These are phyloP conservation scores for Globisporangium canariense DNA, from an alignment of 352 stramenopile genomes.

Conservation along the genomic window DNA sequence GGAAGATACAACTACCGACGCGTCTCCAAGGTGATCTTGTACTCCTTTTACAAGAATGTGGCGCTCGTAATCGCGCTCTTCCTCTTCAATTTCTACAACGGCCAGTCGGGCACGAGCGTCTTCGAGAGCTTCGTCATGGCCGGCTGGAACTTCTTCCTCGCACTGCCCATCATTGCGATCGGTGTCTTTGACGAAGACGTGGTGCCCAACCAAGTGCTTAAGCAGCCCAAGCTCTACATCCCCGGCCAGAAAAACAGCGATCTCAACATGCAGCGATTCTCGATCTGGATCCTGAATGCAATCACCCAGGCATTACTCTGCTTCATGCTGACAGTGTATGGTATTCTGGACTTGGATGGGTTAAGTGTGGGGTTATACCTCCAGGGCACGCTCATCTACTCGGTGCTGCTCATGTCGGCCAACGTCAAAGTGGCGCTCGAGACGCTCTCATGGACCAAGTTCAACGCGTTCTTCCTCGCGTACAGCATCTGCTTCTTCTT, in stretches of 20 bases:
- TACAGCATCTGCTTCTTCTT: slow-evolving; percentile 64
- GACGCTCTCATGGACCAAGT: slow-evolving; percentile 77
- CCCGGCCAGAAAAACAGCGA: slow-evolving; percentile 60
- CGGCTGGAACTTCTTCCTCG: slow-evolving; percentile 78
- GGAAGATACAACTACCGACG: slow-evolving; percentile 97
- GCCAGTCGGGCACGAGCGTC: slow-evolving; percentile 76
- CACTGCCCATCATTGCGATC: slow-evolving; percentile 89
- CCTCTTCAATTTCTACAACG: slow-evolving; percentile 82
- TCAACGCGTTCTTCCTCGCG: slow-evolving; percentile 48
- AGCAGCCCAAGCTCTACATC: slow-evolving; percentile 56
- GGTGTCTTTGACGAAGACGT: slow-evolving; percentile 83
- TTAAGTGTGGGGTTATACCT: slow-evolving; percentile 48
- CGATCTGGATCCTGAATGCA: slow-evolving; percentile 59
- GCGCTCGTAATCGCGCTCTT: slow-evolving; percentile 67
- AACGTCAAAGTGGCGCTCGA: slow-evolving; percentile 77
- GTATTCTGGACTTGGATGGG: slow-evolving; percentile 31
- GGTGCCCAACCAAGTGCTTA: slow-evolving; percentile 47
- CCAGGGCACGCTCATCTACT: slow-evolving; percentile 68
- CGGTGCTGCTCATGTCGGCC: slow-evolving; percentile 65
- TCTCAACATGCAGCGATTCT: slow-evolving; percentile 64
- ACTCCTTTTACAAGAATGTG: slow-evolving; percentile 83
- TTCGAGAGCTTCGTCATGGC: slow-evolving; percentile 85
- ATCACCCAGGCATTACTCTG: slow-evolving; percentile 63
- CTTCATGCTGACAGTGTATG: slow-evolving; percentile 53
- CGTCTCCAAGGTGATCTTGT: slow-evolving; percentile 91